These are phyloP conservation scores for Lipomyces kockii DNA, from an alignment of 805 yeast genomes.

Conservation along the genomic window DNA sequence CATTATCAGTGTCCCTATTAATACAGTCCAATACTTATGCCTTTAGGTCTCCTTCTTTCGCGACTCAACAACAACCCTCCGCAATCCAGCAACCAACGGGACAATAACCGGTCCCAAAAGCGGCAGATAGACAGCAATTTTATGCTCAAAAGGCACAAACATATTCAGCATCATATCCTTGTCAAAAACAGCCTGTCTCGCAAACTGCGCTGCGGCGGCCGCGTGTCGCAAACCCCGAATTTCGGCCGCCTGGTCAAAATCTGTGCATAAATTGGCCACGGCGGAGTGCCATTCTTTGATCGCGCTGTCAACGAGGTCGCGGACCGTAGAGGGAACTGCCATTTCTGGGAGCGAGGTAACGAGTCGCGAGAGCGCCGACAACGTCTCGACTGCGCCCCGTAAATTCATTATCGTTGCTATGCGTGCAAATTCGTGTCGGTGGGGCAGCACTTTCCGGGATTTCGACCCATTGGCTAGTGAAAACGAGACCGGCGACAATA, in stretches of 20 bases:
- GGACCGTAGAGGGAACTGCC: slow-evolving; percentile 78
- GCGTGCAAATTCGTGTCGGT: slow-evolving; percentile 53
- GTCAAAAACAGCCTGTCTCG: slow-evolving; percentile 85
- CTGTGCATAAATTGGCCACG: slow-evolving; percentile 35
- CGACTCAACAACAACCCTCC: slow-evolving; percentile 41
- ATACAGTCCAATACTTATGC: neutral
- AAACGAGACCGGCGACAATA: slow-evolving; percentile 74
- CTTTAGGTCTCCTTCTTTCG: neutral
- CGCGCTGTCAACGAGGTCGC: slow-evolving; percentile 59
- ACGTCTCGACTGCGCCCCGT: slow-evolving; percentile 65
- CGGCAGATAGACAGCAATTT: slow-evolving; percentile 91
- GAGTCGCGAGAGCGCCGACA: slow-evolving; percentile 72
- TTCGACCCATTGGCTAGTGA: slow-evolving; percentile 22
- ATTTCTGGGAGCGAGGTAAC: slow-evolving; percentile 73
- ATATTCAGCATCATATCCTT: slow-evolving; percentile 94
- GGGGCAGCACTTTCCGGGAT: slow-evolving; percentile 13
- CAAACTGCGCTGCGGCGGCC: slow-evolving; percentile 60
- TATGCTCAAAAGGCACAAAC: slow-evolving; percentile 94
- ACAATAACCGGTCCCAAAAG: slow-evolving; percentile 82
- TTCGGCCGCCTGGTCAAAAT: slow-evolving; percentile 6
- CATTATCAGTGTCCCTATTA: neutral
- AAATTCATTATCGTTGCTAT: slow-evolving; percentile 62
- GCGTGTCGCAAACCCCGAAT: slow-evolving; percentile 40
- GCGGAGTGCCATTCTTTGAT: slow-evolving; percentile 52
- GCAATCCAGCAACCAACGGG: slow-evolving; percentile 52